Base-by-base conservation (phyloP, 352 stramenopile species). In the Globisporangium alternatum region DNA sequence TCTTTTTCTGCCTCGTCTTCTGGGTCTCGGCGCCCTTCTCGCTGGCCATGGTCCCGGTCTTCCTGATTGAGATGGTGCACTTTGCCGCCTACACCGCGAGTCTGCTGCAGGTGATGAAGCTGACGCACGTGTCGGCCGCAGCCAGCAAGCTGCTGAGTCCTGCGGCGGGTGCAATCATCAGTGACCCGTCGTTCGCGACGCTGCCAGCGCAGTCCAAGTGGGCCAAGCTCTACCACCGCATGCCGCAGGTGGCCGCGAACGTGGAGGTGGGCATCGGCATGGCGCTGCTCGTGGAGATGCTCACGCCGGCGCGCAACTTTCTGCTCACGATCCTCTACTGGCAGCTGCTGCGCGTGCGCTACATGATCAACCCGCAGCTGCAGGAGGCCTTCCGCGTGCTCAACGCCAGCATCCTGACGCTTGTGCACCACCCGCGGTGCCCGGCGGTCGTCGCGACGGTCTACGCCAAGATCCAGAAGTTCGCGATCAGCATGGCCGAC, bases 361-460 rank as follows among this genome's bases (percentile, higher is more conserved):
- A 97, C 78, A 97, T 97, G 89, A 91, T 95, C 72, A 94, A 85
- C 47, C 84, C 85, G 56, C 81, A 90, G 68, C 72, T 97, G 35
- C 86, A 94, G 68, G 81, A 95, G 45, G 79, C 81, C 12, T 97
- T 96, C 75, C 77, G 80, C 59, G 61, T 70, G 28, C 69, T 97
- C 21, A 88, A 97, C 70, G 54, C 66, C 17, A 76, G 68, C 43
- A 82, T 93, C 47, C 68, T 91, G 37, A 66, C 70, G 33, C 13
- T 91, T 41, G 77, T 84, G 52, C 72, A 82, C 57, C 84, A 93
- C 67, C 86, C 88, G 31, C 76, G 80, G 28, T 93, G 85, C 56
- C 88, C 88, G 15, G 64, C 78, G 10, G 35, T 89, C 21, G 49
- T 95, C 33, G 75, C 52, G 0, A 63, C 65, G 25, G 70, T 71